phyloP scores from a whole-genome alignment of 2,329 filamentous ascomycete species.

The Zasmidium citrigriseum region DNA sequence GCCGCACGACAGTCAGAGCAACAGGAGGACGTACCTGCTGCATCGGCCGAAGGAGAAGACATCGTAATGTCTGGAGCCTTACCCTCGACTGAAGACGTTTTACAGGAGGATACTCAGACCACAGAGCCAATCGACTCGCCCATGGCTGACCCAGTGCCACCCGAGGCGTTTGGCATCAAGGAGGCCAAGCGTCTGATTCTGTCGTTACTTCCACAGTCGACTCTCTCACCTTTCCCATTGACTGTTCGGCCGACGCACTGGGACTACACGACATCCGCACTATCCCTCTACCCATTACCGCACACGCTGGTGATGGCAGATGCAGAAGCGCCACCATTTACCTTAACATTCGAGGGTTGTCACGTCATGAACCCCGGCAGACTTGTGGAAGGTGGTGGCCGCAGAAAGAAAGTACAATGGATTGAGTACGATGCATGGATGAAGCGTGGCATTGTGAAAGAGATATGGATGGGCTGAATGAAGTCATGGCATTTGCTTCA shows the following conservation, averaged over 20 bases:
- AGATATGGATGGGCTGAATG: constrained; percentile 48
- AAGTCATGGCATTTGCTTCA: not conserved
- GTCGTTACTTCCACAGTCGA: constrained; percentile 86
- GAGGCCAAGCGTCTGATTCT: constrained; percentile 66
- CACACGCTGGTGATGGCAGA: constrained; percentile 83
- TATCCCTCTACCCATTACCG: constrained; percentile 86
- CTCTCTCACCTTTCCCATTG: constrained; percentile 84
- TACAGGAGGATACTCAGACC: constrained; percentile 18
- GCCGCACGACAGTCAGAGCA: constrained; percentile 35
- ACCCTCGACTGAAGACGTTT: constrained; percentile 23
- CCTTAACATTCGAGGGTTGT: constrained; percentile 90
- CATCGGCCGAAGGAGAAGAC: constrained; percentile 20
- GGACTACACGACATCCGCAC: constrained; percentile 73
- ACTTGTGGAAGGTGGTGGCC: constrained; percentile 63
- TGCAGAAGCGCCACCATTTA: constrained; percentile 77
- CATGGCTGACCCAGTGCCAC: constrained; percentile 7
- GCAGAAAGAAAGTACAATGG: constrained; percentile 71
- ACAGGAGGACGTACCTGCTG: constrained; percentile 7
- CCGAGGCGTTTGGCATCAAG: constrained; percentile 19
- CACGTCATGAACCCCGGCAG: constrained; percentile 91
- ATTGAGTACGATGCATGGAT: constrained; percentile 77
- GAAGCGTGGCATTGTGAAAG: constrained; percentile 61
- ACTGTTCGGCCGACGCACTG: constrained; percentile 79
- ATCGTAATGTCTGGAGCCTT: constrained; percentile 34
- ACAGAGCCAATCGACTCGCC: constrained; percentile 15